Base-by-base conservation (phyloP, 2,329 filamentous ascomycete genomes). In the Pestalotiopsis sp. region DNA sequence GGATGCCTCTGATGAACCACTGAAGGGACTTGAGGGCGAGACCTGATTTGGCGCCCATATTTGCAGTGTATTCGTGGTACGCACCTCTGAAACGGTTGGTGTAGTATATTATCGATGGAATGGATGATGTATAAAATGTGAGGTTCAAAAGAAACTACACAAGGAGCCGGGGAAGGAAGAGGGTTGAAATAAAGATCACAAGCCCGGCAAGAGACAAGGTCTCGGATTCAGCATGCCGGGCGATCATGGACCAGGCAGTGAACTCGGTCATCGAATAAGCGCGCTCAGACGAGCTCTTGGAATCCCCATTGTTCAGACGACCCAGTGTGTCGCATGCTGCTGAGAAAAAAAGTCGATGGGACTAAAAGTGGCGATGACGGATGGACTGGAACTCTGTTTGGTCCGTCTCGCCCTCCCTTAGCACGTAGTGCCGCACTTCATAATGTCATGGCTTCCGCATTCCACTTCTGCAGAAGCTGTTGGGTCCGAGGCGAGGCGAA, bases 1-100 rank as follows among this genome's bases (percentile, higher is more conserved):
- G 89, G 68, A 97, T 81, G 72, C 87, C 82, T 73, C 95, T 93
- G 75, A 97, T 83, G 78, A 91, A 85, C 78, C 91, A 92, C 76
- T 93, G 91, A 61, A 87, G 69, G 69, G 87, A 81, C 75, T 93
- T 93, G 74, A 97, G 88, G 74, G 89, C 84, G 70, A 90, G 79
- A 72, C 90, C 89, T 59, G 83, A 80, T 71, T 84, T 83, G 69
- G 83, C 79, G 71, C 85, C 88, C 90, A 92, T 92, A 66, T 69
- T 36, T 85, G 77, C 14, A 3, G 12, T 17, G 4, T 45, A 11
- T n/a, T 23, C 20, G 45, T 4, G n/a, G n/a, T 52, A n/a, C n/a
- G 5, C 41, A 7, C 3, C 31, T 36, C 31, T 36, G 31, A 36
- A 36, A 59, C 56, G 45, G 45, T 58, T 17, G 56, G 25, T 58